A percentile compares a stretch with the other conserved stretches of the same genome.
phyloP scores from a whole-genome alignment of 441 rosid genomes.

The Corymbia calophylla region DNA sequence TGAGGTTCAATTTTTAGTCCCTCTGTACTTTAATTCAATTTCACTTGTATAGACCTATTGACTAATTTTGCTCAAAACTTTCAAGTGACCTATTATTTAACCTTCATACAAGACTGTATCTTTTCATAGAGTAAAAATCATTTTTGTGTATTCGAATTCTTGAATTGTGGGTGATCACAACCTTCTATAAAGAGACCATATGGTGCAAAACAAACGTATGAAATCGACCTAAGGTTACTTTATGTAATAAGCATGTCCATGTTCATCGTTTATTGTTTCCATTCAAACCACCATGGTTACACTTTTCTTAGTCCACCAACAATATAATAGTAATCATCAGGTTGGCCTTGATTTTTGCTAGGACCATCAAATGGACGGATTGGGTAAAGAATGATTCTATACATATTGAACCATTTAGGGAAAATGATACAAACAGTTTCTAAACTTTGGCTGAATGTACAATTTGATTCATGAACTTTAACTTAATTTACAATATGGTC shows the following conservation, averaged over 20 bases:
- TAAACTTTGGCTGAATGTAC: too few species aligned
- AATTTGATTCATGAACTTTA: too few species aligned
- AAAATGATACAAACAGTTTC: too few species aligned
- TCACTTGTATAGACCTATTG: background rate
- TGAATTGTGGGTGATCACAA: background rate
- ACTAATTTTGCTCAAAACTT: background rate
- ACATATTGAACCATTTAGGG: rapidly evolving
- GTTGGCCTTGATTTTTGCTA: background rate
- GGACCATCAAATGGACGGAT: background rate
- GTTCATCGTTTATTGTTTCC: background rate
- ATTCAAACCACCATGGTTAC: rapidly evolving
- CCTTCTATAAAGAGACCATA: background rate
- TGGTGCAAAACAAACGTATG: background rate
- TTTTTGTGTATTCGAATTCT: background rate
- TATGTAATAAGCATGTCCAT: background rate
- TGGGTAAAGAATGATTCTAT: background rate
- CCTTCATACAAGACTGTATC: background rate
- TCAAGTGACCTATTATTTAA: background rate
- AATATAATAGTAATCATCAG: background rate
- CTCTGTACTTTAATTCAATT: background rate
- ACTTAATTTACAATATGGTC: too few species aligned
- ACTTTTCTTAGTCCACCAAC: background rate
- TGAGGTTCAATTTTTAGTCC: background rate
- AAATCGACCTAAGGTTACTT: background rate
- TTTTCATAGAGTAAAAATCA: background rate